Conservation (phyloP, 176 grass and related monocot genomes). For the Cenchrus americanus region DNA sequence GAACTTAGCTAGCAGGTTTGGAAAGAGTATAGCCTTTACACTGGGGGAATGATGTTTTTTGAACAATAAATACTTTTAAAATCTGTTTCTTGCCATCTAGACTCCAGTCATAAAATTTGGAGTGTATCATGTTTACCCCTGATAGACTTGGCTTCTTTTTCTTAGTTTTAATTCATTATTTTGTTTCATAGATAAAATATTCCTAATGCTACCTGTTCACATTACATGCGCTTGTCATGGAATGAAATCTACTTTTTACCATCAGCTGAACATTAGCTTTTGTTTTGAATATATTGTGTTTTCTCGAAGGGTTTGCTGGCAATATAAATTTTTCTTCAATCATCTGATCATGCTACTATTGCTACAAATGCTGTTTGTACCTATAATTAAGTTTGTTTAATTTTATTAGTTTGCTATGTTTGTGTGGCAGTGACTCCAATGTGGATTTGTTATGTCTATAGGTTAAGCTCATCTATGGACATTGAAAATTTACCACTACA, state of each 20-base stretch:
- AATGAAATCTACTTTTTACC: conserved; percentile 3
- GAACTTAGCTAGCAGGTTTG: neutral
- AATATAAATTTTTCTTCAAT: conserved; percentile 12
- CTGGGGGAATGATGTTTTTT: neutral
- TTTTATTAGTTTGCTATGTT: conserved; percentile 6
- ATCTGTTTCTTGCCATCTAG: neutral
- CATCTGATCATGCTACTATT: neutral
- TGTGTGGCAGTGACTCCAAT: neutral
- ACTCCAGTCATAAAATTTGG: neutral
- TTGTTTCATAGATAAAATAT: neutral
- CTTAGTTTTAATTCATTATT: neutral
- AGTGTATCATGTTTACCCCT: neutral
- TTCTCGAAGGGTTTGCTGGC: conserved; percentile 3
- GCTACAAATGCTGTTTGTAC: neutral
- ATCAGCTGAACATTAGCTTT: neutral
- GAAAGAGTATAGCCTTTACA: neutral
- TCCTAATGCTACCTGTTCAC: neutral
- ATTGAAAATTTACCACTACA: conserved; percentile 30
- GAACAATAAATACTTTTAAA: neutral
- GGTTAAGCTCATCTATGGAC: neutral
- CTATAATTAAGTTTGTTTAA: neutral
- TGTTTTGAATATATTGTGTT: neutral
- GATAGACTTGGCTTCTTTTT: neutral
- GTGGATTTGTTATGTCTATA: conserved; percentile 5
- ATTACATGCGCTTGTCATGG: neutral